Evolutionary conservation across 768 basidiomycete genomes (phyloP).

Genomic region (Psilocybe azurescens): DNA sequence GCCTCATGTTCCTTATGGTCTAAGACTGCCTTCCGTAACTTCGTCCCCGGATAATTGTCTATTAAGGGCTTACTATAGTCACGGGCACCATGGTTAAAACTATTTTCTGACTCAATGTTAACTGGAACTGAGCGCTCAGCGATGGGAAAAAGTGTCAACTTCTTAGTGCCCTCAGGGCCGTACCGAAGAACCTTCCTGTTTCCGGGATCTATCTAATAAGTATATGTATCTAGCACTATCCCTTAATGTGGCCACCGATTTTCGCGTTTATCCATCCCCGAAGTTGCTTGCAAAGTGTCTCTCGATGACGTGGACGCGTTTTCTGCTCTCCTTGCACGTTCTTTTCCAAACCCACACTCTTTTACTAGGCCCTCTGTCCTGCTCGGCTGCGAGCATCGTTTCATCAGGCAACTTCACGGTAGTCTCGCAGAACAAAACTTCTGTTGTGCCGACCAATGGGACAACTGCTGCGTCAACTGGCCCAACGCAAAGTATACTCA

Average conservation of each 20-base stretch:
- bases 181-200: not conserved
- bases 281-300: constrained; percentile 9
- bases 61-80: not conserved
- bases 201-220: not conserved
- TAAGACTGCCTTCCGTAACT: not conserved
- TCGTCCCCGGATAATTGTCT: not conserved
- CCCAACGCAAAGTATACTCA: not conserved
- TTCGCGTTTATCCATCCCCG: constrained; percentile 9
- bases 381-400: constrained; percentile 4
- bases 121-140: not conserved
- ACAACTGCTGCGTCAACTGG: not conserved
- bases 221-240: constrained; percentile 16
- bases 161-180: not conserved
- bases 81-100: not conserved
- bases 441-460: constrained; percentile 5
- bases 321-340: constrained; percentile 20
- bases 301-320: constrained; percentile 17
- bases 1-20: not conserved
- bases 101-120: not conserved
- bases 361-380: constrained; percentile 8
- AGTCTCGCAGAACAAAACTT: not conserved
- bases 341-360: constrained; percentile 21
- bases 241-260: constrained; percentile 9
- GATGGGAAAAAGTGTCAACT: not conserved
- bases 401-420: not conserved